phyloP scores from a whole-genome alignment of 73 alveolate genomes.

The Paramecium biaurelia region DNA sequence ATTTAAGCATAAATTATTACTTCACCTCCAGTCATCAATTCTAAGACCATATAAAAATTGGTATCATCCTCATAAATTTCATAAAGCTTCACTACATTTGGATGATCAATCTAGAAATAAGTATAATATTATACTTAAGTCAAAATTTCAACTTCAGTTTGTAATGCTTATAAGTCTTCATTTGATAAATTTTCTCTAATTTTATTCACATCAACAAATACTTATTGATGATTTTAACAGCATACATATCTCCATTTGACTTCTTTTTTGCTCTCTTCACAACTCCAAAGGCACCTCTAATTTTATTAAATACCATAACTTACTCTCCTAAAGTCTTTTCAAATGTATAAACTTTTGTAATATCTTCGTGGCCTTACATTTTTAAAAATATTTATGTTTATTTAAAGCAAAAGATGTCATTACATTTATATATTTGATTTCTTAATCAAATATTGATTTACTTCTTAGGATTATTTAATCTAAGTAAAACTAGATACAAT shows the following conservation, averaged over 20 bases:
- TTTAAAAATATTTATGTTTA: background rate
- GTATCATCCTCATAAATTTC: constrained; percentile 84
- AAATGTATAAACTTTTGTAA: constrained; percentile 41
- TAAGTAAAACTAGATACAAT: background rate
- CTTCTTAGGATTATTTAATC: background rate
- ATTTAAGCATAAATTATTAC: background rate
- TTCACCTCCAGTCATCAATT: constrained; percentile 91
- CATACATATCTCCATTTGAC: constrained; percentile 80
- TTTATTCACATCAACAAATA: background rate
- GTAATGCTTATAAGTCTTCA: constrained; percentile 74
- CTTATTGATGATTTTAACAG: constrained; percentile 86
- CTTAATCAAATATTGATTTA: background rate
- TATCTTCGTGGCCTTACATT: constrained; percentile 19
- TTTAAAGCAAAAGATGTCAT: background rate
- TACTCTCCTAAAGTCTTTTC: constrained; percentile 64
- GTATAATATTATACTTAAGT: constrained; percentile 65
- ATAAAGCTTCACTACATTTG: constrained; percentile 83
- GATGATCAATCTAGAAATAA: constrained; percentile 75
- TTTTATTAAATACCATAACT: background rate
- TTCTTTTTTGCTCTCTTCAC: constrained; percentile 79
- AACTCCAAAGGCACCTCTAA: constrained; percentile 81
- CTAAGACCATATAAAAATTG: constrained; percentile 77
- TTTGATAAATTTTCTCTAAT: constrained; percentile 62
- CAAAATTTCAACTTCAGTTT: constrained; percentile 82
- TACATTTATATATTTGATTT: background rate